Evolutionary conservation across 2,329 filamentous ascomycete genomes (phyloP).

Genomic region (Rhynchosporium graminicola): DNA sequence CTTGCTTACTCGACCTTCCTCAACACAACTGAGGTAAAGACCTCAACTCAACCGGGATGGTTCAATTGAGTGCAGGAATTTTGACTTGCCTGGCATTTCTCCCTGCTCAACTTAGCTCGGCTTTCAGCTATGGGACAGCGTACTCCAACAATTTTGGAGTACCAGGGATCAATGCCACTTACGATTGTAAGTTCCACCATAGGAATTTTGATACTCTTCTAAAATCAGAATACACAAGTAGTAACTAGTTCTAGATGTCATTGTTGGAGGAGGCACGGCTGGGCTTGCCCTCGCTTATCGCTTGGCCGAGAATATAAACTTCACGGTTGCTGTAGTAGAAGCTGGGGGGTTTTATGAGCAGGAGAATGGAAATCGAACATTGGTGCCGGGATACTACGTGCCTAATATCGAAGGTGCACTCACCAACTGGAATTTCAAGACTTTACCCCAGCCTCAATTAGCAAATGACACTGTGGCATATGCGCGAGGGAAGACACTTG

Average conservation of each 20-base stretch:
- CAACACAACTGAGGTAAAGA: no score
- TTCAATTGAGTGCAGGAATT: no score
- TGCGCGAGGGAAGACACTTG: slow-evolving; percentile 33
- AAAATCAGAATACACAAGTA: background rate
- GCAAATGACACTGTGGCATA: slow-evolving; percentile 21
- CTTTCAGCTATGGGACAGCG: no score
- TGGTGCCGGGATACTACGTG: slow-evolving; percentile 13
- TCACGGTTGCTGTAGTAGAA: slow-evolving; percentile 45
- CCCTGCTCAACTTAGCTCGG: no score
- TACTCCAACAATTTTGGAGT: slow-evolving; percentile 20
- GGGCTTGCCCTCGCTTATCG: slow-evolving; percentile 47
- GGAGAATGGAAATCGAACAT: slow-evolving; percentile 25
- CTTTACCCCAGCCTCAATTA: slow-evolving; percentile 16
- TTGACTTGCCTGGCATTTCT: no score
- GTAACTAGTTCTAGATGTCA: background rate
- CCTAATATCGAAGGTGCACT: slow-evolving; percentile 12
- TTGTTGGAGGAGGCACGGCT: slow-evolving; percentile 50
- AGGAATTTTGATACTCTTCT: no score
- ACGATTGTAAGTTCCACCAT: slow-evolving; percentile 43
- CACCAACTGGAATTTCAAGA: slow-evolving; percentile 24
- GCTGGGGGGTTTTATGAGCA: slow-evolving; percentile 40
- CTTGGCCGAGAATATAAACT: slow-evolving; percentile 39
- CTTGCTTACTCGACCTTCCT: no score
- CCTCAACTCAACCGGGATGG: no score
- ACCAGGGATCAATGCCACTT: slow-evolving; percentile 31